These are phyloP conservation scores for Jatropha curcas DNA, from an alignment of 345 rosid species.

Conservation along the genomic window DNA sequence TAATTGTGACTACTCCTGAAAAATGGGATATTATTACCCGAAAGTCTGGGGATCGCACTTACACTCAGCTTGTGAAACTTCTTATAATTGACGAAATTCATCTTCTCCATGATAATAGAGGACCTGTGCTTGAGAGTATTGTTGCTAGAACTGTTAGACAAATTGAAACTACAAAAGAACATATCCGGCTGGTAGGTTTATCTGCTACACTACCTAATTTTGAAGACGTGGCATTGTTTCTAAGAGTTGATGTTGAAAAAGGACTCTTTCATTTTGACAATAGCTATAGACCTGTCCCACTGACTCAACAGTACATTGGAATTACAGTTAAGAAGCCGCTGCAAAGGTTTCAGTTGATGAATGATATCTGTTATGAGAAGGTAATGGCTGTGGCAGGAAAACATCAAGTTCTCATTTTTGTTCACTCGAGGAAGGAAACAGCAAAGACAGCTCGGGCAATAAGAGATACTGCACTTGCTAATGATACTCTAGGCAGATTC, in stretches of 20 bases:
- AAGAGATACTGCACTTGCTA: conserved; percentile 80
- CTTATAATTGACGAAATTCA: conserved; percentile 95
- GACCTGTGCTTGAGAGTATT: conserved; percentile 97
- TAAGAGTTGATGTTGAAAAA: conserved; percentile 64
- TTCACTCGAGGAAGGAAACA: conserved; percentile 95
- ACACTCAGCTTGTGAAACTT: conserved; percentile 84
- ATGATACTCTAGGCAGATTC: conserved; percentile 79
- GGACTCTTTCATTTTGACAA: conserved; percentile 91
- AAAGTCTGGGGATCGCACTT: conserved; percentile 99
- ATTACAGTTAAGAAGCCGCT: conserved; percentile 87
- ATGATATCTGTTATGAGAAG: conserved; percentile 89
- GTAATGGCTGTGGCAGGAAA: conserved; percentile 90
- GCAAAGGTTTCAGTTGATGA: conserved; percentile 97
- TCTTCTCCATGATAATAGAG: conserved; percentile 95
- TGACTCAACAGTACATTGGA: conserved; percentile 89
- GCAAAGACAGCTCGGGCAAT: conserved; percentile 87
- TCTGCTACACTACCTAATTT: conserved; percentile 95
- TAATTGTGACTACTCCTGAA: conserved; percentile 96
- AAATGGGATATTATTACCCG: conserved; percentile 98
- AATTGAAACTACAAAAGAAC: conserved; percentile 87
- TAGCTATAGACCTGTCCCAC: conserved; percentile 95
- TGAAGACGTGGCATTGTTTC: conserved; percentile 90
- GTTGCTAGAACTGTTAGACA: conserved; percentile 97
- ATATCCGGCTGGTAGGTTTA: conserved; percentile 89
- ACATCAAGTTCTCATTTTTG: conserved; percentile 95